phyloP scores from a whole-genome alignment of 176 grass and related monocot species.

The Pontederia crassipes region DNA sequence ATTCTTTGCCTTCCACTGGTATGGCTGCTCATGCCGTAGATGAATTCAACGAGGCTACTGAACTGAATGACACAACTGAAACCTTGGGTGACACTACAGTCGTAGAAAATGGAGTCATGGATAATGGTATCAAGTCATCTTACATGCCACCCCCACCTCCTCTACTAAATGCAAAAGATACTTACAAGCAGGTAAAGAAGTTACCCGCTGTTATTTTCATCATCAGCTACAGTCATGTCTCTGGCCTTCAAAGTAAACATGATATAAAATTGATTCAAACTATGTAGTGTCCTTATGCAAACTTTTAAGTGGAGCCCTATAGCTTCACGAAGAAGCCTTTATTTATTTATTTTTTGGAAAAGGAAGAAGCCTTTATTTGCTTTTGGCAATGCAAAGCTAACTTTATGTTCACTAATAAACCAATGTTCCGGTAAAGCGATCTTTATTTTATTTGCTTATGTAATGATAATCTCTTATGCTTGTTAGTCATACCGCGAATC shows the following conservation, averaged over 20 bases:
- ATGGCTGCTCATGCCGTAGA: conserved; percentile 62
- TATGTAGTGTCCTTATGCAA: too few species aligned
- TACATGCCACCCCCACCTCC: conserved; percentile 35
- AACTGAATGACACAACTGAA: conserved; percentile 51
- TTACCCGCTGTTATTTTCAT: background rate
- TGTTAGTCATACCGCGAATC: background rate
- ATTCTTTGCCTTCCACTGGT: conserved; percentile 49
- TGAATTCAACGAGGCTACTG: conserved; percentile 52
- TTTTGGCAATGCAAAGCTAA: too few species aligned
- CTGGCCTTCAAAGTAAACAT: too few species aligned
- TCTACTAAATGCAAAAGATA: conserved; percentile 18
- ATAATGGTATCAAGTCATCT: conserved; percentile 34
- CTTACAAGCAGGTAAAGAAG: conserved; percentile 45
- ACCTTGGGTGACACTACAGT: conserved; percentile 14
- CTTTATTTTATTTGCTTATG: background rate
- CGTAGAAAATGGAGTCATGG: conserved; percentile 28
- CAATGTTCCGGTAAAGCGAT: background rate
- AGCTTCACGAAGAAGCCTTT: too few species aligned
- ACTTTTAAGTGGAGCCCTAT: too few species aligned
- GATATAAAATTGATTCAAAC: too few species aligned
- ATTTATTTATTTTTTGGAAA: too few species aligned
- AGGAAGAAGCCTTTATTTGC: too few species aligned
- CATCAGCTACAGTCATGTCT: too few species aligned
- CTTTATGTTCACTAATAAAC: too few species aligned
- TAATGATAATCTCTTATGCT: background rate